Evolutionary conservation across 495 filamentous ascomycete genomes (phyloP).

Genomic region (Penicillium bialowiezense): DNA sequence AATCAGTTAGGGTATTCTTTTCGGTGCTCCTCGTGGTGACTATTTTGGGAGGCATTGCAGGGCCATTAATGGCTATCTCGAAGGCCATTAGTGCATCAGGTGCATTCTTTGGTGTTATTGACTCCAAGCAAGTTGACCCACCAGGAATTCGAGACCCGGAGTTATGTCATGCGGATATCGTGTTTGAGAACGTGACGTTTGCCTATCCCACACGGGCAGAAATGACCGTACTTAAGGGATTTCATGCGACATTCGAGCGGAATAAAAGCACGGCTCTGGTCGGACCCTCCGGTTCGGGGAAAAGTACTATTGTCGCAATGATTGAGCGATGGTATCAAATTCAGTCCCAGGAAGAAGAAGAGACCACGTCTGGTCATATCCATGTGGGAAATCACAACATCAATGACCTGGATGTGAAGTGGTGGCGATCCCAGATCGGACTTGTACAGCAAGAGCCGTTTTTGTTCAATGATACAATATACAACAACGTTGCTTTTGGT

Average conservation of each 20-base stretch:
- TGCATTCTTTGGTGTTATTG: constrained; percentile 47
- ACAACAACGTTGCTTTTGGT: constrained; percentile 74
- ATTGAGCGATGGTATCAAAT: constrained; percentile 60
- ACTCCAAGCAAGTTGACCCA: constrained; percentile 36
- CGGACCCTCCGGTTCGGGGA: constrained; percentile 58
- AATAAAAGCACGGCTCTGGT: constrained; percentile 57
- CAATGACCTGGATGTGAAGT: constrained; percentile 67
- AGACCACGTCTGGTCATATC: constrained; percentile 49
- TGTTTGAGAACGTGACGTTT: constrained; percentile 58
- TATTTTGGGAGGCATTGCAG: constrained; percentile 24
- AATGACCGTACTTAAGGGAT: constrained; percentile 34
- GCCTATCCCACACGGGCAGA: constrained; percentile 53
- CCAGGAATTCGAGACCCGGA: constrained; percentile 27
- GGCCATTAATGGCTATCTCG: constrained; percentile 47
- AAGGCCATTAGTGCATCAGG: constrained; percentile 45
- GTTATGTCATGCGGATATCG: constrained; percentile 45
- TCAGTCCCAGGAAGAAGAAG: too few relatives aligned
- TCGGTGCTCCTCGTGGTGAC: constrained; percentile 33
- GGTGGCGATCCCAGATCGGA: constrained; percentile 77
- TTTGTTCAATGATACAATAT: constrained; percentile 72
- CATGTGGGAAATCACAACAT: constrained; percentile 47
- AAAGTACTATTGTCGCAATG: constrained; percentile 64
- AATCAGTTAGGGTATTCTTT: constrained; percentile 37
- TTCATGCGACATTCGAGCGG: constrained; percentile 37
- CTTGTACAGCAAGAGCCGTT: constrained; percentile 55